These are phyloP conservation scores for Artemisia argyi DNA, from an alignment of 129 eudicot genomes.

Conservation along the genomic window DNA sequence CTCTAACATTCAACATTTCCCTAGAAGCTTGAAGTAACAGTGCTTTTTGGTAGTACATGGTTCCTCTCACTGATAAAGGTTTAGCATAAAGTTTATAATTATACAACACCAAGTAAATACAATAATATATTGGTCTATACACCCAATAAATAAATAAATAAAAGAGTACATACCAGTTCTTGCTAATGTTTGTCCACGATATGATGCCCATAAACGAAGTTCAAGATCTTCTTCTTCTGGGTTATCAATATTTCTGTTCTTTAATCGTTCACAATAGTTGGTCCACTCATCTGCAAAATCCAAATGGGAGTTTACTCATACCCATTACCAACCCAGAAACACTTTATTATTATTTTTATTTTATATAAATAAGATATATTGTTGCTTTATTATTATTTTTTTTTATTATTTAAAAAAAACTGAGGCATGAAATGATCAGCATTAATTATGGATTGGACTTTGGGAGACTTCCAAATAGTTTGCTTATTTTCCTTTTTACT, in stretches of 20 bases:
- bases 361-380: no score
- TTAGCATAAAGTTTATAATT: conserved; percentile 9
- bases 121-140: background rate
- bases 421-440: no score
- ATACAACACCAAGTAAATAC: background rate
- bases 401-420: no score
- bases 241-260: no score
- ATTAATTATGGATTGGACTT: no score
- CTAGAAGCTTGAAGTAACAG: conserved; percentile 81
- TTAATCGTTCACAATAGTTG: conserved; percentile 87
- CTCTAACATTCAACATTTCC: conserved; percentile 66
- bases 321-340: no score
- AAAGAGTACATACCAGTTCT: conserved; percentile 58
- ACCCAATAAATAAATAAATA: no score
- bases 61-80: conserved; percentile 73
- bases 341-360: no score
- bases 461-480: no score
- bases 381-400: no score
- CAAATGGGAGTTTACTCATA: background rate
- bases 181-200: conserved; percentile 95
- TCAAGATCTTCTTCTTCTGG: no score
- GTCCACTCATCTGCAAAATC: conserved; percentile 88
- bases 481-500: no score
- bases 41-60: conserved; percentile 97
- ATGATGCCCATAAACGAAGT: conserved; percentile 99